A percentile compares a stretch with the other conserved stretches of the same genome.
Conservation (phyloP, 202 grass and related monocot species). For the Saccharum hybrid region DNA sequence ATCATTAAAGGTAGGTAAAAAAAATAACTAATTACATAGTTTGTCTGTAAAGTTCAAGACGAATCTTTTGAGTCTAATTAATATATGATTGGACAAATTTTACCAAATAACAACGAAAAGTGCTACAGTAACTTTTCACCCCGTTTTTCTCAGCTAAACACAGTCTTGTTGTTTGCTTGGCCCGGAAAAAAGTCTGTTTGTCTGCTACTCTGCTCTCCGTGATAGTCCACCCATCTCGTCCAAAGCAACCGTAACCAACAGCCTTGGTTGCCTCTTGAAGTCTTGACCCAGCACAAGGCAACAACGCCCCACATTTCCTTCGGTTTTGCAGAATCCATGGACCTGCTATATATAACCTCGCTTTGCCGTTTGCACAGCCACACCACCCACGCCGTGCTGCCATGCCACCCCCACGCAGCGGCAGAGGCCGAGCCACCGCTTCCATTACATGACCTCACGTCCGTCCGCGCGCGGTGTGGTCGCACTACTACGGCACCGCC, state of each 20-base stretch:
- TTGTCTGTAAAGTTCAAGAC: too few relatives aligned
- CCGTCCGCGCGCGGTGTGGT: constrained; percentile 13
- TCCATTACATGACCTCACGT: constrained; percentile 3
- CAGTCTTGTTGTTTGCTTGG: neutral
- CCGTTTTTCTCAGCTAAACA: too few relatives aligned
- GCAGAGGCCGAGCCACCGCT: neutral
- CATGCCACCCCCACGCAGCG: too few relatives aligned
- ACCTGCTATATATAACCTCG: constrained; percentile 28
- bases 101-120: too few relatives aligned
- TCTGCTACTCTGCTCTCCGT: neutral
- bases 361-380: neutral
- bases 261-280: too few relatives aligned
- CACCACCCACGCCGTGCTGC: neutral
- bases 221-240: neutral
- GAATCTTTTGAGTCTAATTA: too few relatives aligned
- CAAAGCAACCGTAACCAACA: too few relatives aligned
- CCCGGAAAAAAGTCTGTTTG: neutral
- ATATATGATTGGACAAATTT: too few relatives aligned
- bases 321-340: neutral
- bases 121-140: too few relatives aligned
- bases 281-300: neutral
- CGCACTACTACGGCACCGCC: constrained; percentile 22
- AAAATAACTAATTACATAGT: too few relatives aligned
- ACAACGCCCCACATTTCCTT: too few relatives aligned
- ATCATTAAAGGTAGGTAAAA: too few relatives aligned